A percentile compares a stretch with the other conserved stretches of the same genome.
Conservation (phyloP, 2,329 filamentous ascomycete species). For the Botrytis fabae region DNA sequence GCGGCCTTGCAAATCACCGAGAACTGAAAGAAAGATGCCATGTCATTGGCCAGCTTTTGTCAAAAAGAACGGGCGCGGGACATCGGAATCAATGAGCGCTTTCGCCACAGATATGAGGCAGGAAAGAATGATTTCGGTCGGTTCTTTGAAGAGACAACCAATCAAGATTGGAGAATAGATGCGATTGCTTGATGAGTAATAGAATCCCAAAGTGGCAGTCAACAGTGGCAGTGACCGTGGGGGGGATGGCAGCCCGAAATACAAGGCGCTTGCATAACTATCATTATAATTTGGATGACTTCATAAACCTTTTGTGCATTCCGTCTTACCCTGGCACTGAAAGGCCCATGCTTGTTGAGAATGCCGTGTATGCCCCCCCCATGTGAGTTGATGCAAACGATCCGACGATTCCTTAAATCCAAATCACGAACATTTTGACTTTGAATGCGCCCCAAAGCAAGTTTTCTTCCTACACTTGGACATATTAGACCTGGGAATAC, state of each 20-base stretch:
- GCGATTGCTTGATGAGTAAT: neutral
- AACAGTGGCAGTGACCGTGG: neutral
- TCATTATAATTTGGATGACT: neutral
- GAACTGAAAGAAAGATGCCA: neutral
- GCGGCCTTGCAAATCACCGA: constrained; percentile 5
- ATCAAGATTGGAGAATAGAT: neutral
- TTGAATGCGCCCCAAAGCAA: constrained; percentile 13
- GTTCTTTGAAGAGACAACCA: neutral
- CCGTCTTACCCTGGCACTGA: neutral
- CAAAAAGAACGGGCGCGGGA: neutral
- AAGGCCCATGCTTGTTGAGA: neutral
- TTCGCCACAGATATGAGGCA: neutral
- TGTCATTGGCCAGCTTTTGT: neutral
- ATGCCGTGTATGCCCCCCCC: neutral
- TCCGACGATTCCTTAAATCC: constrained; percentile 18
- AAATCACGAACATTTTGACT: neutral
- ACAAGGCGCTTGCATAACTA: neutral
- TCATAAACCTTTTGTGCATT: neutral
- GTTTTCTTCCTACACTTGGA: neutral
- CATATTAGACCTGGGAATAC: constrained; percentile 6
- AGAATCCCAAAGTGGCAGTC: neutral
- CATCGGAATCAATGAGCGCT: neutral
- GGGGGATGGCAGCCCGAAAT: neutral
- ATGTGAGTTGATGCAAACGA: constrained; percentile 21
- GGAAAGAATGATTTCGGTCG: neutral